phyloP scores from a whole-genome alignment of 176 grass and related monocot genomes.

The Ananas comosus region DNA sequence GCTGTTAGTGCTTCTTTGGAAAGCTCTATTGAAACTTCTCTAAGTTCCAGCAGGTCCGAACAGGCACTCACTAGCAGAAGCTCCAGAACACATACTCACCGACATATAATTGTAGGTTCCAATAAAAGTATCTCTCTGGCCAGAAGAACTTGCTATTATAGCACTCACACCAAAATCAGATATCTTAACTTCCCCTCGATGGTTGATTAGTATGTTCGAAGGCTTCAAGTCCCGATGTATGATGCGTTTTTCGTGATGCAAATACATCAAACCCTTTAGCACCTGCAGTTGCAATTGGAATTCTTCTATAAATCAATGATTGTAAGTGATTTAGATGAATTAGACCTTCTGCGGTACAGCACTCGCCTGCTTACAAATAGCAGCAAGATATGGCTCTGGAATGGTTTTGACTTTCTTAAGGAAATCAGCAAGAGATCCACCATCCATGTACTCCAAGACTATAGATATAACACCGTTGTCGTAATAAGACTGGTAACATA shows the following conservation, averaged over 20 bases:
- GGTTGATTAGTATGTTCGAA: conserved; percentile 96
- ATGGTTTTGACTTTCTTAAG: conserved; percentile 72
- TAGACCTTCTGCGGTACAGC: conserved; percentile 20
- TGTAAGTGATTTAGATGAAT: neutral
- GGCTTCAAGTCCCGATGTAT: conserved; percentile 96
- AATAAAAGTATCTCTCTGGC: conserved; percentile 67
- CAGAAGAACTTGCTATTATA: conserved; percentile 70
- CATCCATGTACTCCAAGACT: conserved; percentile 97
- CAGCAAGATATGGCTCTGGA: conserved; percentile 83
- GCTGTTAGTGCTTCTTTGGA: neutral
- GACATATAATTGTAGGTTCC: conserved; percentile 93
- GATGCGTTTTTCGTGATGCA: conserved; percentile 70
- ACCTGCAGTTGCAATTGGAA: conserved; percentile 30
- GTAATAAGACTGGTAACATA: conserved; percentile 86
- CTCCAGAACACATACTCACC: conserved; percentile 33
- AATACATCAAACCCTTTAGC: conserved; percentile 61
- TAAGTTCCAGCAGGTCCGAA: neutral
- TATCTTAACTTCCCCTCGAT: conserved; percentile 93
- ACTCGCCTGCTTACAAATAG: conserved; percentile 96
- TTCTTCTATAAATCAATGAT: neutral
- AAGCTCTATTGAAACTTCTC: too few species aligned
- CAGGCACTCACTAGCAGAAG: neutral
- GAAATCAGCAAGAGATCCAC: conserved; percentile 77
- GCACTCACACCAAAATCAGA: conserved; percentile 97
- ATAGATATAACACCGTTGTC: conserved; percentile 82